Conservation (phyloP, 23 red algal genomes). For the Agarophyton chilense region DNA sequence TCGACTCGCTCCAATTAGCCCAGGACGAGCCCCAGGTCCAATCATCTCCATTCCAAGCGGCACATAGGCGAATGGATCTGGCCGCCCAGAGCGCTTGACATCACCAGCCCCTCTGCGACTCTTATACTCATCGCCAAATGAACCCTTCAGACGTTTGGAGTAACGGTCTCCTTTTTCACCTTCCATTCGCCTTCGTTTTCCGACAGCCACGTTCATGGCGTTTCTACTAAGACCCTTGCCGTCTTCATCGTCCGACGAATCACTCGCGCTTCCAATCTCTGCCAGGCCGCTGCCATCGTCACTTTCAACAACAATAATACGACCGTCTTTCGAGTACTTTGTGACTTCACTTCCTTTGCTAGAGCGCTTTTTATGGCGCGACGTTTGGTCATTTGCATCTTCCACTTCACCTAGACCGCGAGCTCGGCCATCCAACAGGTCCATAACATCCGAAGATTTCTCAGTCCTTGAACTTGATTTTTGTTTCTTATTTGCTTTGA, state of each 20-base stretch:
- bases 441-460: slow-evolving; percentile 17
- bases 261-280: slow-evolving; percentile 27
- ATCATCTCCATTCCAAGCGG: slow-evolving; percentile 66
- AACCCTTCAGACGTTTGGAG: slow-evolving; percentile 59
- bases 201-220: neutral
- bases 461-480: neutral
- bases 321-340: slow-evolving; percentile 68
- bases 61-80: slow-evolving; percentile 86
- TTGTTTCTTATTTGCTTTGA: neutral
- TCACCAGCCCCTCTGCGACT: slow-evolving; percentile 60
- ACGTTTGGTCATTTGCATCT: neutral
- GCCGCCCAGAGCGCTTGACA: slow-evolving; percentile 57
- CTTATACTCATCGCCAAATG: slow-evolving; percentile 71
- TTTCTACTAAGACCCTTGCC: neutral
- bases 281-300: slow-evolving; percentile 59
- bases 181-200: slow-evolving; percentile 28
- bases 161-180: neutral
- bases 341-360: slow-evolving; percentile 6
- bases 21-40: slow-evolving; percentile 25
- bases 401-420: neutral
- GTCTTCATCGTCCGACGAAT: slow-evolving; percentile 41
- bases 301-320: slow-evolving; percentile 79
- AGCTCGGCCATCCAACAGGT: slow-evolving; percentile 30
- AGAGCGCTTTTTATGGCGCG: neutral
- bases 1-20: neutral